Evolutionary conservation across 2,329 filamentous ascomycete species (phyloP), one percentile per base, ranked within the genome.

Genomic region (Pestalotiopsis sp.): DNA sequence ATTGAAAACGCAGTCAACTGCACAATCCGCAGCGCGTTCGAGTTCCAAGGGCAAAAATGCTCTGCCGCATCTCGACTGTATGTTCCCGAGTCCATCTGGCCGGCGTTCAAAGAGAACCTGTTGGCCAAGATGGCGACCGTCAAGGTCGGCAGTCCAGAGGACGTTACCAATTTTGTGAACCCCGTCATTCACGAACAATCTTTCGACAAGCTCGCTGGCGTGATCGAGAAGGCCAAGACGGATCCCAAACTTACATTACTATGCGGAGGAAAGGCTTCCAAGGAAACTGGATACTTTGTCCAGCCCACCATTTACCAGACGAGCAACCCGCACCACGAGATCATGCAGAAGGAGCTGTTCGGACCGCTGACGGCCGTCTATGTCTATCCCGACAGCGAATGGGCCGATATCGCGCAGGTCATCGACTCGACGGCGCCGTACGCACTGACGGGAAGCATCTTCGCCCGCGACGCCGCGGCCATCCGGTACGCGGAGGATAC

Each of bases 1-100:
- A 71, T 85, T 55, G 73, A 76, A n/a, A 84, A 81, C 69, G 82
- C 83, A 1, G 83, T 78, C 10, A 73, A 80, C 55, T 80, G 84
- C 69, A 84, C 83, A 2, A 79, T 85, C 61, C 80, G 83, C 24
- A 82, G 80, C 20, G 80, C 83, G 0, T 86, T 85, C 69, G 84
- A 86, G 74, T 86, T 82, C 73, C 81, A 83, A 68, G 84, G 84
- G 22, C 83, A 85, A 70, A 86, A 86, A 75, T 86, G 84, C 77
- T 84, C 81, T 57, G 84, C 84, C 26, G 82, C 80, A 11, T 85
- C 83, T 10, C 79, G 84, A 1, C 68, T 77, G 22, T 79, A 78
- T 63, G 24, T 79, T 13, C 72, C 77, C 4, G 72, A 76, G 61
- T 83, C 81, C 39, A 73, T 81, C 24, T 77, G 80, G 1, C 72